Evolutionary conservation across 2,329 filamentous ascomycete species (phyloP).

Genomic region (Whalleya microplaca): DNA sequence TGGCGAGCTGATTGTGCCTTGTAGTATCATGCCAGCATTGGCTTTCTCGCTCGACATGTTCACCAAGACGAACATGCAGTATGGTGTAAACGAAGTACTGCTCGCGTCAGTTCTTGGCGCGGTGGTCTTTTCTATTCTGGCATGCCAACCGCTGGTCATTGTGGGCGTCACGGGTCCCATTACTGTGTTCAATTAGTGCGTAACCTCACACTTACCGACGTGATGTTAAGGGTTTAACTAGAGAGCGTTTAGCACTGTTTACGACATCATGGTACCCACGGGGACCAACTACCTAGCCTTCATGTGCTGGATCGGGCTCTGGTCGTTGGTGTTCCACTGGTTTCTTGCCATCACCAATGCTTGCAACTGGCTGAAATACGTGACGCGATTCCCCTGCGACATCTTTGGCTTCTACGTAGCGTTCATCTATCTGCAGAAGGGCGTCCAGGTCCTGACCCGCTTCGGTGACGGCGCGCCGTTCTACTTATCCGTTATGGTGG

Average conservation of each 20-base stretch:
- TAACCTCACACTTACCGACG: conserved; percentile 2
- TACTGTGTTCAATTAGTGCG: conserved; percentile 86
- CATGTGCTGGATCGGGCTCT: conserved; percentile 91
- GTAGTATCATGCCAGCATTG: conserved; percentile 80
- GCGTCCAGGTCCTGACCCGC: conserved; percentile 79
- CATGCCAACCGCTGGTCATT: conserved; percentile 85
- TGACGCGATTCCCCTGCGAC: conserved; percentile 89
- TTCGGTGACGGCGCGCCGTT: conserved; percentile 70
- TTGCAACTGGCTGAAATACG: conserved; percentile 86
- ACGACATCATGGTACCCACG: conserved; percentile 79
- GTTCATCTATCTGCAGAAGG: conserved; percentile 90
- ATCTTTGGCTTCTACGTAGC: conserved; percentile 95
- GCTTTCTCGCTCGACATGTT: conserved; percentile 96
- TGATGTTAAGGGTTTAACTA: too few relatives aligned
- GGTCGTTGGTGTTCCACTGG: conserved; percentile 86
- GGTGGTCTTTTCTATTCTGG: conserved; percentile 78
- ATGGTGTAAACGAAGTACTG: conserved; percentile 91
- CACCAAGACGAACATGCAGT: conserved; percentile 80
- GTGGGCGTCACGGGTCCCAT: conserved; percentile 91
- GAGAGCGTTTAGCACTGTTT: conserved; percentile 65
- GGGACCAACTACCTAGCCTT: conserved; percentile 85
- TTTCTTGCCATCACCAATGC: conserved; percentile 81
- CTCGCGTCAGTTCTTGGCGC: conserved; percentile 81
- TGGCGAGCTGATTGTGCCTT: conserved; percentile 3
- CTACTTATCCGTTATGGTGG: conserved; percentile 78